Base-by-base conservation (phyloP, 257 asterid genomes). In the Lycium barbarum region DNA sequence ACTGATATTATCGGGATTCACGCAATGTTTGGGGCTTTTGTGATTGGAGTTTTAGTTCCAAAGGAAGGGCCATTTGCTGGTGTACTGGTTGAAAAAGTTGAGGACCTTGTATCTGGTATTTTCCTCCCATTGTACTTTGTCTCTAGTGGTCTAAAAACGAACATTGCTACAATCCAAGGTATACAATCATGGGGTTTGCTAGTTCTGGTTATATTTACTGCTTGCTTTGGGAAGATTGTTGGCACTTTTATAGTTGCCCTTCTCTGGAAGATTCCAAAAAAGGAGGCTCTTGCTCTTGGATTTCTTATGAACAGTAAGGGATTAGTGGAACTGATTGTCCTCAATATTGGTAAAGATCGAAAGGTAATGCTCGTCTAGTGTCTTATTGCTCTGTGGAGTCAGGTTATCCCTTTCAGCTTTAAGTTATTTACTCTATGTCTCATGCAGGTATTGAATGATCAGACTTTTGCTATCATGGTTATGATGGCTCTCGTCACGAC, bases 1-100 rank as follows among this genome's bases (percentile, higher is more conserved):
- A 95, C 98, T 0, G 98, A 95, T 72, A 26, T 86, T 0, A 95
- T 94, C 63, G 99, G 99, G 9, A 95, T 95, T 67, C 99, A 95
- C 61, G 99, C 98, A 0, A 88, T 95, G 67, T 95, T 95, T n/a
- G 99, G 99, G 83, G 98, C 97, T 12, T 95, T 94, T 82, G 97
- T 95, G 35, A 33, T 95, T 7, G 99, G 99, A 1, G 86, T 95
- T 82, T 93, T 95, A 36, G 90, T 95, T 36, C 98, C 99, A 0
- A 95, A 95, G 65, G 99, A 95, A 43, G 98, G 99, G 13, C 89
- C 96, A 1, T 91, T 93, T 57, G 91, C 97, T 0, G 93, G 96
- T 66, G 98, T 91, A 0, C 89, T 95, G 0, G 96, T 95, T 40
- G 98, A 94, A 83, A 95, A 92, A 72, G 98, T 95, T 2, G 98